Evolutionary conservation across 1,284 basidiomycete genomes (phyloP).

Genomic region (Pseudozyma sp.): DNA sequence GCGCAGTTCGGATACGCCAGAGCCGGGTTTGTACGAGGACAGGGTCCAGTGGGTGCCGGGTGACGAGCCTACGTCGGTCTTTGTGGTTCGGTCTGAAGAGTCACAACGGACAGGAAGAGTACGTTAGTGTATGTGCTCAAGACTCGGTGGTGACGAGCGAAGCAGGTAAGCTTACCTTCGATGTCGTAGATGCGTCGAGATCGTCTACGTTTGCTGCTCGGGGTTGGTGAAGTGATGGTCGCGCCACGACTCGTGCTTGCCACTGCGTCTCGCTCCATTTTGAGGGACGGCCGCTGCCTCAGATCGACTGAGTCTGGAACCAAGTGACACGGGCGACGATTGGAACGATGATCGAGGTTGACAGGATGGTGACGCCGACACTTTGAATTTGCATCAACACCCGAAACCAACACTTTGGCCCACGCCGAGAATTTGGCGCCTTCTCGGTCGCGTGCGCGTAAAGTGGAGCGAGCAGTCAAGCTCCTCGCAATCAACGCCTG

Average conservation of each 20-base stretch:
- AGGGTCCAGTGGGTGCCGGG: conserved; percentile 88
- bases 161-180: conserved; percentile 16
- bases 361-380: background rate
- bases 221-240: background rate
- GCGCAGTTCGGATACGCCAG: conserved; percentile 89
- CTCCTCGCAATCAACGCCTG: background rate
- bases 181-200: conserved; percentile 36
- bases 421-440: too few relatives aligned
- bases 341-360: background rate
- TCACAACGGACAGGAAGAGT: background rate
- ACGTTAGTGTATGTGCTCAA: too few relatives aligned
- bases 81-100: conserved; percentile 54
- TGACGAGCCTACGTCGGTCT: conserved; percentile 58
- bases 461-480: conserved; percentile 10
- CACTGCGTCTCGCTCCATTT: conserved; percentile 19
- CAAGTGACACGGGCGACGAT: too few relatives aligned
- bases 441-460: conserved; percentile 19
- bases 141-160: too few relatives aligned
- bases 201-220: conserved; percentile 17
- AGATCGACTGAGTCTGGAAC: too few relatives aligned
- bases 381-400: background rate
- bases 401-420: conserved; percentile 13
- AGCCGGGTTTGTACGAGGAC: conserved; percentile 95
- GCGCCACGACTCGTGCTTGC: conserved; percentile 23
- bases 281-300: background rate